phyloP scores from a whole-genome alignment of 164 flowering plant species.

The Akebia trifoliata region DNA sequence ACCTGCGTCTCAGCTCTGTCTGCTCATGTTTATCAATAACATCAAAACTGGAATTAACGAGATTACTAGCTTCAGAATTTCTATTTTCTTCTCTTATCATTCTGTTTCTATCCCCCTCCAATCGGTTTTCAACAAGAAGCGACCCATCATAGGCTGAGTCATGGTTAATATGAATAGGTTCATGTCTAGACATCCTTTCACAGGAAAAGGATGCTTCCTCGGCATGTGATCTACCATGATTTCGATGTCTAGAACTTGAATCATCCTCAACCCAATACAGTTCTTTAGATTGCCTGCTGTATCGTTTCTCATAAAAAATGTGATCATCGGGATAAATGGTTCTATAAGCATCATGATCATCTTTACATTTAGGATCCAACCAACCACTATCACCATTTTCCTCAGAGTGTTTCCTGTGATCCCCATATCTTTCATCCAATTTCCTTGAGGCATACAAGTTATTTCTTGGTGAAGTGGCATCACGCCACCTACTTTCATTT shows the following conservation, averaged over 20 bases:
- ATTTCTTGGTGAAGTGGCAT: constrained; percentile 20
- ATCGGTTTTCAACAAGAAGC: constrained; percentile 17
- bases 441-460: constrained; percentile 20
- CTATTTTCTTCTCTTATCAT: constrained; percentile 19
- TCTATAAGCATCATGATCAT: constrained; percentile 11
- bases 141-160: constrained; percentile 14
- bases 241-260: constrained; percentile 18
- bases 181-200: constrained; percentile 23
- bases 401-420: constrained; percentile 17
- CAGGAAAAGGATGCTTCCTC: constrained; percentile 20
- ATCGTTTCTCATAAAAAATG: constrained; percentile 15
- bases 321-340: constrained; percentile 16
- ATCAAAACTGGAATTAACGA: constrained; percentile 17
- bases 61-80: constrained; percentile 8
- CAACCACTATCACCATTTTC: constrained; percentile 15
- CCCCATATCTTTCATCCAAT: constrained; percentile 13
- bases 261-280: constrained; percentile 20
- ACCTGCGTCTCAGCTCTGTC: constrained; percentile 30
- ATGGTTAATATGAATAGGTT: constrained; percentile 18
- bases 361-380: constrained; percentile 12
- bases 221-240: constrained; percentile 15
- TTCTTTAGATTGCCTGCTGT: constrained; percentile 15
- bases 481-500: constrained; percentile 21
- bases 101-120: constrained; percentile 14
- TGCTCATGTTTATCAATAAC: constrained; percentile 18